Base-by-base conservation (phyloP, 2,329 filamentous ascomycete species). In the Aspergillus aculeatus region DNA sequence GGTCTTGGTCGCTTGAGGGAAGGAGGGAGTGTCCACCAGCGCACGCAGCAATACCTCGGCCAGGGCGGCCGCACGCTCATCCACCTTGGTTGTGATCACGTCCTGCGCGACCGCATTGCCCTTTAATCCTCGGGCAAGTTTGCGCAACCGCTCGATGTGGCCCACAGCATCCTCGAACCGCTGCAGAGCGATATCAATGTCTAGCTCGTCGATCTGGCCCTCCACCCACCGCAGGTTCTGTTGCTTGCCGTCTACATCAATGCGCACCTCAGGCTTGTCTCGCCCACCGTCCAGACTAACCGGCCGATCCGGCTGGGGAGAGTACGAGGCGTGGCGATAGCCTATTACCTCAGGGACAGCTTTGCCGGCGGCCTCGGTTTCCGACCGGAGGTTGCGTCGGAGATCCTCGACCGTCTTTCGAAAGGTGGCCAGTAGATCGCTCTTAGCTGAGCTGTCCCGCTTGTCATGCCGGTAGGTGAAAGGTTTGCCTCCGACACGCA, bases 151-250 rank as follows among this genome's bases (percentile, higher is more conserved):
- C 75, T 98, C 95, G 1, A 97, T 89, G 31, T 89, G 86, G 5
- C 84, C 83, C 0, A 98, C 95, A 0, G 95, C 90, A 21, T 88
- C 85, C 68, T 97, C 92, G 65, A 96, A 95, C 47, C 86, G 85
- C 73, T 98, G 94, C 54, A 97, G 83, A 0, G 95, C 94, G 69
- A 99, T 93, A 68, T 96, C 89, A 68, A 98, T 98, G 71, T 99
- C 95, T 5, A 99, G 85, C 71, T 96, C 92, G 71, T 99, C 95
- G 75, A 99, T 90, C 77, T 98, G 92, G 55, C 88, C 87, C 74
- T 99, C 95, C 0, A 99, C 92, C 92, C 92, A 97, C 56, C 94
- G 90, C 50, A 99, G 83, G 72, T 95, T 97, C 73, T 98, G 92
- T 75, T 97, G 93, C 70, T 96, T 96, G 52, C 95, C 95, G 69